phyloP scores from a whole-genome alignment of 2,329 filamentous ascomycete species.

The Colletotrichum falcatum region DNA sequence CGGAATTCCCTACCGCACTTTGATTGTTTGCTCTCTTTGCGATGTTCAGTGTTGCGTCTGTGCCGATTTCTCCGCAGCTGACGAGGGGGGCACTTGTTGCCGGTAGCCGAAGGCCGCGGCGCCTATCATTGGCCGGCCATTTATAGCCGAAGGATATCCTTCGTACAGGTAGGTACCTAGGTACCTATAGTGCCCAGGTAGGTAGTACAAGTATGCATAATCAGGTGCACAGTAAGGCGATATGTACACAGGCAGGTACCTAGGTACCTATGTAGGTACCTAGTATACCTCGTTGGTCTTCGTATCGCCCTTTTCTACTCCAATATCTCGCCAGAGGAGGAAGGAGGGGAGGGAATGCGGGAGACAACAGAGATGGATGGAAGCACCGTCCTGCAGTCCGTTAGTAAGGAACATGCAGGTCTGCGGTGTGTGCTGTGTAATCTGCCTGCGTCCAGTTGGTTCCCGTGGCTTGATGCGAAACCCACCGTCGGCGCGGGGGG shows the following conservation, averaged over 20 bases:
- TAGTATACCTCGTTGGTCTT: too few species aligned
- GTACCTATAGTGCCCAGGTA: too few species aligned
- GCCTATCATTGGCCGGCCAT: neutral
- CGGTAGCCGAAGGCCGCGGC: constrained; percentile 1
- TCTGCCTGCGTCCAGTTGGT: constrained; percentile 30
- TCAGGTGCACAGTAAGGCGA: neutral
- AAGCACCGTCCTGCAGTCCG: neutral
- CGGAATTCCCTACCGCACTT: constrained; percentile 21
- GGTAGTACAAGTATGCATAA: too few species aligned
- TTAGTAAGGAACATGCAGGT: neutral
- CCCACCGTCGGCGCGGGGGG: neutral
- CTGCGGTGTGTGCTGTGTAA: constrained; percentile 11
- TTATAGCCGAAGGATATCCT: too few species aligned
- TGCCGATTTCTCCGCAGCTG: neutral
- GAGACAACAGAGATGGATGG: neutral
- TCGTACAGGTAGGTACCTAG: too few species aligned
- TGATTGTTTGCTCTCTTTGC: neutral
- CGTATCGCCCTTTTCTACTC: neutral
- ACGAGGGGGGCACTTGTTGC: neutral
- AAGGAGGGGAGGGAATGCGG: too few species aligned
- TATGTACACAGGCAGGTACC: too few species aligned
- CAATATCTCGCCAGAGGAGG: neutral
- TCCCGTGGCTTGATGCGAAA: constrained; percentile 35
- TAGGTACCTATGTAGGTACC: too few species aligned
- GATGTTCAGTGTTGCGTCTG: neutral